Percentiles rank a stretch among this genome's conserved stretches.
phyloP scores from a whole-genome alignment of 2,329 filamentous ascomycete genomes.

The Beauveria bassiana region DNA sequence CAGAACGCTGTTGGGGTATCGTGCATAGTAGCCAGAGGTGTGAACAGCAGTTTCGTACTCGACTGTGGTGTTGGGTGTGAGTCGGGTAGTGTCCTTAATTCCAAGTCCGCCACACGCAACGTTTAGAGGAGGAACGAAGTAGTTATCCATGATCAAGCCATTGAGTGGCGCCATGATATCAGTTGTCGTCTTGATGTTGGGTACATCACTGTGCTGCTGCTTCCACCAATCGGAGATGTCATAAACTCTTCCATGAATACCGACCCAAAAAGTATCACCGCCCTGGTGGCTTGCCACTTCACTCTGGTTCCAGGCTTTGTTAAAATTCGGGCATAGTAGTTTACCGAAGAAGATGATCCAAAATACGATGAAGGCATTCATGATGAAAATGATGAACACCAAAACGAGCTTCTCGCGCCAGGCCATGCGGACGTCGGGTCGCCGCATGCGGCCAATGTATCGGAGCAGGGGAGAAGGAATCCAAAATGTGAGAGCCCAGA shows the following conservation, averaged over 20 bases:
- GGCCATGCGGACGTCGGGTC: constrained; percentile 91
- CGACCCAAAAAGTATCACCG: constrained; percentile 77
- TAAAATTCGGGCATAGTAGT: constrained; percentile 79
- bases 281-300: constrained; percentile 66
- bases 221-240: constrained; percentile 87
- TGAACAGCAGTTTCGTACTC: constrained; percentile 53
- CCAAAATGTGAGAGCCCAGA: constrained; percentile 88
- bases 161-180: constrained; percentile 69
- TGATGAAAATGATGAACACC: constrained; percentile 67
- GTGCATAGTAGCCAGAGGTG: constrained; percentile 55
- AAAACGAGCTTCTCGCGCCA: constrained; percentile 94
- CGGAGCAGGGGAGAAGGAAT: constrained; percentile 79
- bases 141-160: constrained; percentile 72
- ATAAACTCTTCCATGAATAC: constrained; percentile 81
- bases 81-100: constrained; percentile 42
- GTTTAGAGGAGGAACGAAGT: constrained; percentile 73
- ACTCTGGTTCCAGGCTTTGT: constrained; percentile 75
- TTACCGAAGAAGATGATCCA: constrained; percentile 84
- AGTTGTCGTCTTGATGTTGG: constrained; percentile 47
- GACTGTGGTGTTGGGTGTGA: constrained; percentile 60
- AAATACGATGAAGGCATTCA: constrained; percentile 80
- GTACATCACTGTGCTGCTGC: constrained; percentile 69
- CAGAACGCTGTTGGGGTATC: constrained; percentile 50
- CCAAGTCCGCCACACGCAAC: constrained; percentile 69
- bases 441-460: constrained; percentile 89